Conservation (phyloP, 148 eudicot species). For the Persicaria tinctoria region DNA sequence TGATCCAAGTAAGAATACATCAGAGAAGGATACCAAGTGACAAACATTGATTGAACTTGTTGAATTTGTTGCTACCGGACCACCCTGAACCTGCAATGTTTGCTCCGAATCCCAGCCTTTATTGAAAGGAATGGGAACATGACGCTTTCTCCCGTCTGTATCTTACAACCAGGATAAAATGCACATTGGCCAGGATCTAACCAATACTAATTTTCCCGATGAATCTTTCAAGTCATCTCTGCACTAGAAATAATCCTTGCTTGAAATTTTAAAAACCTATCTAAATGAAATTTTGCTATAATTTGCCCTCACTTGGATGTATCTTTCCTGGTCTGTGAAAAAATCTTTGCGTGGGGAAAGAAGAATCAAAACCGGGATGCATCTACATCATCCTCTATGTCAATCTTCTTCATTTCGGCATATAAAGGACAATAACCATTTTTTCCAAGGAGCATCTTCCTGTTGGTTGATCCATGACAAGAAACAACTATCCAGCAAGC, state of each 20-base stretch:
- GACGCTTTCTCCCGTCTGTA: not conserved
- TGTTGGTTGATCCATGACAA: conserved; percentile 96
- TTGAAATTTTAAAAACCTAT: not conserved
- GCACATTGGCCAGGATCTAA: no score
- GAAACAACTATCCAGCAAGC: conserved; percentile 91
- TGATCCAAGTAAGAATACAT: conserved; percentile 47
- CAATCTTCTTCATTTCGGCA: conserved; percentile 42
- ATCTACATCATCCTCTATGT: conserved; percentile 32
- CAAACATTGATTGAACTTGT: conserved; percentile 63
- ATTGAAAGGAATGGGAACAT: not conserved
- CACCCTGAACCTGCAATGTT: conserved; percentile 66
- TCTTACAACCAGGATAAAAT: not conserved
- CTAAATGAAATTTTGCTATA: not conserved
- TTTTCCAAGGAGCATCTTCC: conserved; percentile 87
- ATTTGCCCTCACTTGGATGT: not conserved
- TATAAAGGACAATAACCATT: conserved; percentile 48
- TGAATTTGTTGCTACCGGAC: conserved; percentile 59
- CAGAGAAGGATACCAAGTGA: conserved; percentile 71
- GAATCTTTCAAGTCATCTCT: not conserved
- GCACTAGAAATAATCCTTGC: not conserved
- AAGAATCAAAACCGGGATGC: not conserved
- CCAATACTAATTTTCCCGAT: not conserved
- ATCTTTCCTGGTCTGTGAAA: not conserved
- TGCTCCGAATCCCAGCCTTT: conserved; percentile 19
- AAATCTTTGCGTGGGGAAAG: not conserved